A percentile compares a stretch with the other conserved stretches of the same genome.
These are phyloP conservation scores for Globisporangium spinosum DNA, from an alignment of 352 stramenopile genomes.

Conservation along the genomic window DNA sequence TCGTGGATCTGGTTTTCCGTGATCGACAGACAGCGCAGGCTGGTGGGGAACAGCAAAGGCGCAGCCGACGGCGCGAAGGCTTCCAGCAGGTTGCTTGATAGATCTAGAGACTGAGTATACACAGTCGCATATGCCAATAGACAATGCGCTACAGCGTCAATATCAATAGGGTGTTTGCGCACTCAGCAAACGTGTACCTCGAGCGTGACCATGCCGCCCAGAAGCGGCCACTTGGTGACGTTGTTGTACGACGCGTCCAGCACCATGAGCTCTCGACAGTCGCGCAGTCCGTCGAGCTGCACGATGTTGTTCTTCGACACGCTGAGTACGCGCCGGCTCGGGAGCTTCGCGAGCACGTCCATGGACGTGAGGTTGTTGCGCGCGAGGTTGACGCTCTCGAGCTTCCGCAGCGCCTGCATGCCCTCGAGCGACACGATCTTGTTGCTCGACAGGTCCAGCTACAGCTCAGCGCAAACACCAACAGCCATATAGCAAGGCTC, in stretches of 20 bases:
- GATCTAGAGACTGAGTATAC: conserved; percentile 39
- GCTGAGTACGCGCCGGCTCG: conserved; percentile 43
- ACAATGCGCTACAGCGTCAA: neutral
- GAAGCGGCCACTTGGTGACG: conserved; percentile 47
- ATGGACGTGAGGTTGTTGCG: conserved; percentile 47
- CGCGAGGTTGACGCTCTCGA: conserved; percentile 50
- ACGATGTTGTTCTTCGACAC: conserved; percentile 55
- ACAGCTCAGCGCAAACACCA: neutral
- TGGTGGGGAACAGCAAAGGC: conserved; percentile 32
- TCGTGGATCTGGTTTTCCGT: conserved; percentile 64
- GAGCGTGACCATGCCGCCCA: conserved; percentile 32
- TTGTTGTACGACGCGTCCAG: conserved; percentile 61
- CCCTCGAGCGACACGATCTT: conserved; percentile 48
- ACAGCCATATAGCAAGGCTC: neutral
- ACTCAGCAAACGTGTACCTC: conserved; percentile 28
- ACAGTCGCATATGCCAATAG: neutral
- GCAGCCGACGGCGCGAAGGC: conserved; percentile 27
- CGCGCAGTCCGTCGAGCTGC: conserved; percentile 35
- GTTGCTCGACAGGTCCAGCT: conserved; percentile 66
- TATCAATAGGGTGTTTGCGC: neutral
- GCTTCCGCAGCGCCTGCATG: conserved; percentile 35
- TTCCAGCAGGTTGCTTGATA: conserved; percentile 57
- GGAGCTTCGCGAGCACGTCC: conserved; percentile 36
- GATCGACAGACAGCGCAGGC: conserved; percentile 43
- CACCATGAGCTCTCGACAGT: conserved; percentile 31